These are phyloP conservation scores for Crucibulum laeve DNA, from an alignment of 768 basidiomycete genomes.

Conservation along the genomic window DNA sequence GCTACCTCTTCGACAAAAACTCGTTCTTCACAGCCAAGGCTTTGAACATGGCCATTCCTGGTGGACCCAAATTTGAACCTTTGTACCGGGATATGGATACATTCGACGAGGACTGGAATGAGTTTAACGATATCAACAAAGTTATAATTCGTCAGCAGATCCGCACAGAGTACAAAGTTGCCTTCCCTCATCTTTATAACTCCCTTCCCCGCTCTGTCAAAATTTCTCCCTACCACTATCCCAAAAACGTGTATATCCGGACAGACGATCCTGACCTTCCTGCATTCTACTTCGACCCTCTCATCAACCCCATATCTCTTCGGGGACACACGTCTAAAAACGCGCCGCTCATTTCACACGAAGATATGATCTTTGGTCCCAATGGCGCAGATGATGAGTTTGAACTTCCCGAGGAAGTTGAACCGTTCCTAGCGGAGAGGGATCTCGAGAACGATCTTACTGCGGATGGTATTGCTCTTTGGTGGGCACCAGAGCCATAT, in stretches of 20 bases:
- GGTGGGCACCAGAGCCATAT: constrained; percentile 99
- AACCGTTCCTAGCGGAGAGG: constrained; percentile 78
- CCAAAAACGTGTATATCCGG: constrained; percentile 98
- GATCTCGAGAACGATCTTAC: constrained; percentile 87
- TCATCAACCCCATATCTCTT: constrained; percentile 95
- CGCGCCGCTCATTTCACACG: constrained; percentile 77
- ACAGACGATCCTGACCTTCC: constrained; percentile 99
- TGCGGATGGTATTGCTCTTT: constrained; percentile 94
- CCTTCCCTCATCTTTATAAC: constrained; percentile 98
- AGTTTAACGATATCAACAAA: constrained; percentile 99
- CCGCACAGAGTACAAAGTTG: constrained; percentile 98
- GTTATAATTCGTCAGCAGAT: constrained; percentile 99
- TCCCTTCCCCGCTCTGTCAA: constrained; percentile 93
- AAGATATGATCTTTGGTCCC: constrained; percentile 89
- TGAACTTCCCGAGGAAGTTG: constrained; percentile 70
- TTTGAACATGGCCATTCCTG: constrained; percentile 94
- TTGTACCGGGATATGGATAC: constrained; percentile 95
- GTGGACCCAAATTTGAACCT: constrained; percentile 98
- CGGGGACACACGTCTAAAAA: constrained; percentile 86
- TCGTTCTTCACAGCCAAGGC: constrained; percentile 98
- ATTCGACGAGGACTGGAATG: constrained; percentile 99
- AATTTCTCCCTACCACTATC: constrained; percentile 86
- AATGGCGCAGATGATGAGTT: constrained; percentile 85
- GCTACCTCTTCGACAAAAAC: constrained; percentile 96
- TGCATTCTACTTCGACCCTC: constrained; percentile 97